Evolutionary conservation across 305 asterid genomes (phyloP).

Genomic region (Fraxinus xanthoxyloides): DNA sequence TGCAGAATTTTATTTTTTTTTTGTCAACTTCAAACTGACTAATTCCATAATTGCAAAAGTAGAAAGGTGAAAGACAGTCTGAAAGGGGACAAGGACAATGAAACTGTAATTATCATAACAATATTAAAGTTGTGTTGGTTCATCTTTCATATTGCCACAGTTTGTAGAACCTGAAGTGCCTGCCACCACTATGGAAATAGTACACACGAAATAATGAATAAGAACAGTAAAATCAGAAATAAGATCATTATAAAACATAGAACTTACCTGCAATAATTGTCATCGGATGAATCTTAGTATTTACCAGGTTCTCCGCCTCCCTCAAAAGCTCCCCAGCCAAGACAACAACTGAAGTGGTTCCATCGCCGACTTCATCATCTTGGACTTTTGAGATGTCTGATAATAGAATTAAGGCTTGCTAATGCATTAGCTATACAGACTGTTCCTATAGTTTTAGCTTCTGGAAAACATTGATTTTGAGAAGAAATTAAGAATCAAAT

Average conservation of each 20-base stretch:
- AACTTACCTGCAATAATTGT: slow-evolving; percentile 73
- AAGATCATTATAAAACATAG: not conserved
- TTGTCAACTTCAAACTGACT: not conserved
- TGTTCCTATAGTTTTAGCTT: not conserved
- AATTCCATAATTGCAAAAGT: not conserved
- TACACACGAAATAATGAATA: not conserved
- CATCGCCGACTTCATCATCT: slow-evolving; percentile 98
- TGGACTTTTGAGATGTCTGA: slow-evolving; percentile 91
- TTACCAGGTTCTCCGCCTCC: slow-evolving; percentile 90
- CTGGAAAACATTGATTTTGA: not conserved
- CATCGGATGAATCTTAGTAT: slow-evolving; percentile 90
- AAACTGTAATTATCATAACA: not conserved
- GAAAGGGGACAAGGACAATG: not conserved
- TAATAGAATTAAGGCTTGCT: slow-evolving; percentile 34
- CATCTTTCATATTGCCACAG: not conserved
- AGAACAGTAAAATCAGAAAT: not conserved
- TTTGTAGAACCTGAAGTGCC: not conserved
- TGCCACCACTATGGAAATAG: not conserved
- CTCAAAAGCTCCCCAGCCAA: slow-evolving; percentile 93
- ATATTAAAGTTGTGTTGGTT: not conserved
- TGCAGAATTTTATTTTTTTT: too few species aligned
- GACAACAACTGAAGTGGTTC: slow-evolving; percentile 92
- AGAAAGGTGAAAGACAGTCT: not conserved
- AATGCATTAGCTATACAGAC: not conserved
- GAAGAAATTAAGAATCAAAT: slow-evolving; percentile 4